Conservation (phyloP, 225 moss, liverwort and hornwort genomes). For the Physcomitrium patens region DNA sequence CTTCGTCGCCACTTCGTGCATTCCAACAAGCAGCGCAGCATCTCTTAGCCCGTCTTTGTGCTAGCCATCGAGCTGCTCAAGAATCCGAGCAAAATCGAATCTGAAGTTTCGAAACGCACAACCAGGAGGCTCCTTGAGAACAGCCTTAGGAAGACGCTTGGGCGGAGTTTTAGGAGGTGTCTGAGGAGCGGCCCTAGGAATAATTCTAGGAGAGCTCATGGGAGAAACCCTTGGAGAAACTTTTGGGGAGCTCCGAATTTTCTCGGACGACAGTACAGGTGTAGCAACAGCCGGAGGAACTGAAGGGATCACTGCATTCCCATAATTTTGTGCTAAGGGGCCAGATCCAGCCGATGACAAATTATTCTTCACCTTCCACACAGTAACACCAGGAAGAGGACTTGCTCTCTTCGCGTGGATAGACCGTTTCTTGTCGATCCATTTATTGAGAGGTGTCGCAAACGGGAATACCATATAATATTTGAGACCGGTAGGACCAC, state of each 20-base stretch:
- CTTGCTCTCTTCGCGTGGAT: slow-evolving; percentile 35
- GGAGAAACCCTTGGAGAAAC: not conserved
- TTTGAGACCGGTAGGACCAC: slow-evolving; percentile 90
- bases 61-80: slow-evolving; percentile 64
- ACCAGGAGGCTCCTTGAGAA: slow-evolving; percentile 45
- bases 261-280: slow-evolving; percentile 35
- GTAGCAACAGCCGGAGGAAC: slow-evolving; percentile 41
- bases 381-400: slow-evolving; percentile 56
- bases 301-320: slow-evolving; percentile 42
- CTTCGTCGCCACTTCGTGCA: not conserved
- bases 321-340: slow-evolving; percentile 41
- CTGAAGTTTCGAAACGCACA: slow-evolving; percentile 61
- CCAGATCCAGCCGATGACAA: slow-evolving; percentile 56
- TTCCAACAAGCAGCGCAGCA: slow-evolving; percentile 13
- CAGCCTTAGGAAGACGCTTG: slow-evolving; percentile 14
- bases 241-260: slow-evolving; percentile 36
- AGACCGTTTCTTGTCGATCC: slow-evolving; percentile 62
- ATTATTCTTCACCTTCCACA: slow-evolving; percentile 88
- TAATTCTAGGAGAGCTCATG: too few relatives aligned
- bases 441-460: slow-evolving; percentile 61
- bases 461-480: slow-evolving; percentile 98
- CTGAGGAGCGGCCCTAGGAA: slow-evolving; percentile 3
- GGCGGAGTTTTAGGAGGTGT: not conserved
- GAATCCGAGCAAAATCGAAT: slow-evolving; percentile 57
- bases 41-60: not conserved